Evolutionary conservation across 164 flowering plant genomes (phyloP).

Genomic region (Vitis rotundifolia): DNA sequence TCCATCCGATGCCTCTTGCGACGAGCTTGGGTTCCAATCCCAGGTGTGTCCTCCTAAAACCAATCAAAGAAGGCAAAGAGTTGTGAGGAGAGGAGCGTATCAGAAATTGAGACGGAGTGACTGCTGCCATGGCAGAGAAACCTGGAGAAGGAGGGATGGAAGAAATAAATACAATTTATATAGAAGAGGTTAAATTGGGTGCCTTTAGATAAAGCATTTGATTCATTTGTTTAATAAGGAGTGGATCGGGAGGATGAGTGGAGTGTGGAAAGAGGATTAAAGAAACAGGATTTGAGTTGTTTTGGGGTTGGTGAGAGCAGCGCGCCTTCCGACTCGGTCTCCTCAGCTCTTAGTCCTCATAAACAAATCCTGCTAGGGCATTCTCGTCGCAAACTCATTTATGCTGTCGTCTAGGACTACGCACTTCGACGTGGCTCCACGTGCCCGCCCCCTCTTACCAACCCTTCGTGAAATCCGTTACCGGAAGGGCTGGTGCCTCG

Average conservation of each 20-base stretch:
- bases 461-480: not conserved
- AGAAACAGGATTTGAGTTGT: not conserved
- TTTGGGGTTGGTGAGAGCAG: not conserved
- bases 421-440: not conserved
- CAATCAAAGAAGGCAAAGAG: slow-evolving; percentile 3
- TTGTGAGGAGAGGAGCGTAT: not conserved
- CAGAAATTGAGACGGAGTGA: slow-evolving; percentile 13
- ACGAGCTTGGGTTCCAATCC: slow-evolving; percentile 8
- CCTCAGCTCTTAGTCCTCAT: not conserved
- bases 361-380: not conserved
- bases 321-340: not conserved
- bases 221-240: not conserved
- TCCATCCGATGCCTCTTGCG: slow-evolving; percentile 14
- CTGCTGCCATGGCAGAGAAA: slow-evolving; percentile 15
- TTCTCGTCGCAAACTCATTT: not conserved
- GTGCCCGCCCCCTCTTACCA: not conserved
- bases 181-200: not conserved
- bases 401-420: not conserved
- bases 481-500: not conserved
- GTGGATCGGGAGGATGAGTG: not conserved
- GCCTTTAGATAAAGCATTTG: not conserved
- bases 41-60: slow-evolving; percentile 19
- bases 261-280: not conserved
- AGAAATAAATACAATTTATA: not conserved
- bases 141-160: not conserved